Base-by-base conservation (phyloP, 306 rosid genomes). In the Cotoneaster glaucophyllus region DNA sequence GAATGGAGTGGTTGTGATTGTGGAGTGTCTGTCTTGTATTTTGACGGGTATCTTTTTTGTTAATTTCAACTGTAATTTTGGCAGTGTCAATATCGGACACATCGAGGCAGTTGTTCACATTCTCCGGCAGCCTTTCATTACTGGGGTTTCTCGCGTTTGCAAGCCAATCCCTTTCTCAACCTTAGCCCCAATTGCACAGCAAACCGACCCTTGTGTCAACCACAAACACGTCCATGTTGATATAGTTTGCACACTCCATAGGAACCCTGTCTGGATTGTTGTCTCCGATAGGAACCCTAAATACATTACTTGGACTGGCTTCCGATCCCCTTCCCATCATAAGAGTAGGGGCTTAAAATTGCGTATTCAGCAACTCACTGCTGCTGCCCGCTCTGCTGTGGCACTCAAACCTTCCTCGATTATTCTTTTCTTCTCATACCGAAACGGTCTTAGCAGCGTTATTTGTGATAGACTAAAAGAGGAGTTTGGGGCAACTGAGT, bases 101-200 rank as follows among this genome's bases (percentile, higher is more conserved):
- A 84, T 94, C 3, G 97, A 92, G 78, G 88, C 97, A 66, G 88
- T 91, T 52, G 80, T 94, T 43, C 86, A 94, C 82, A 84, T 94
- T 82, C 92, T 94, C 41, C 95, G 87, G 53, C 97, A 87, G 57
- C 93, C 98, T 83, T 87, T 82, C 67, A 72, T 94, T 39, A 87
- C 85, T 1, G 96, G 98, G 64, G 89, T 94, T 71, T 91, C 98
- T 37, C 90, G 97, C 44, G 97, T 91, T 82, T 94, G 96, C 85
- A 94, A 90, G 84, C 88, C 96, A 37, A 78, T 94, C 68, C 86
- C 93, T 1, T 72, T 85, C 28, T 76, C 84, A 6, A 80, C 90
- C 69, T 76, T 85, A 18, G 69, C 79, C 61, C 63, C 29, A 73
- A 77, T 56, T 15, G 83, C 74, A 21, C 73, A 45, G 74, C 59